A percentile compares a stretch with the other conserved stretches of the same genome.
Evolutionary conservation across 2,329 filamentous ascomycete species (phyloP).

Genomic region (Verticillium tricorpus): DNA sequence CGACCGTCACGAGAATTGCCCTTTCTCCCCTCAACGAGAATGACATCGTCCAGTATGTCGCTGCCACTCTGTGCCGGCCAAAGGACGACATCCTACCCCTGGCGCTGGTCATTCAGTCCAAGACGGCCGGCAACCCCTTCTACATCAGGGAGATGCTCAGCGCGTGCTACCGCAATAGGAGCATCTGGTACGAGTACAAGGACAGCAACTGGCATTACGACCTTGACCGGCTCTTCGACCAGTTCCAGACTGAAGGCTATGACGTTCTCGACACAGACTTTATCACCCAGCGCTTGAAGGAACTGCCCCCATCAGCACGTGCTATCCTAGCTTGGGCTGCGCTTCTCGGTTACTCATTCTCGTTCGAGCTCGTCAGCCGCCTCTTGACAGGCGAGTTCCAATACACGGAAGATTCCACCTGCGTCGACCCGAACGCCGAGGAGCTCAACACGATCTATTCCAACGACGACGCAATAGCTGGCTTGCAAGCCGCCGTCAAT

Average conservation of each 20-base stretch:
- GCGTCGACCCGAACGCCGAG: slow-evolving; percentile 18
- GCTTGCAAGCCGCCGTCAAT: slow-evolving; percentile 65
- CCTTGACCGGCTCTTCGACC: slow-evolving; percentile 77
- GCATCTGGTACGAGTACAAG: slow-evolving; percentile 87
- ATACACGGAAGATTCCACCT: slow-evolving; percentile 45
- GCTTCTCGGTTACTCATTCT: slow-evolving; percentile 76
- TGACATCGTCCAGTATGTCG: slow-evolving; percentile 78
- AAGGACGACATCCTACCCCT: slow-evolving; percentile 71
- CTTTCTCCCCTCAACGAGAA: slow-evolving; percentile 70
- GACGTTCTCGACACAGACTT: slow-evolving; percentile 80
- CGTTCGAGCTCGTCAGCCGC: slow-evolving; percentile 73
- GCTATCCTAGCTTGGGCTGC: slow-evolving; percentile 84
- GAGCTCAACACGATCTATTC: slow-evolving; percentile 46
- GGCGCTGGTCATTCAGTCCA: slow-evolving; percentile 81
- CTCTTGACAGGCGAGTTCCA: slow-evolving; percentile 73
- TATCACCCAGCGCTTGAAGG: slow-evolving; percentile 70
- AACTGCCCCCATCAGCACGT: slow-evolving; percentile 69
- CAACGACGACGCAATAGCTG: slow-evolving; percentile 66
- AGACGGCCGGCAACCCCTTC: slow-evolving; percentile 84
- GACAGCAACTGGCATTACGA: slow-evolving; percentile 80
- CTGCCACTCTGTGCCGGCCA: slow-evolving; percentile 71
- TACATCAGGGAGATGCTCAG: slow-evolving; percentile 89
- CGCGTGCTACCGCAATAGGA: slow-evolving; percentile 79
- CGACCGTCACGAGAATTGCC: slow-evolving; percentile 64
- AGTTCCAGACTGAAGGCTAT: slow-evolving; percentile 75